These are phyloP conservation scores for Apiospora kogelbergensis DNA, from an alignment of 2,329 filamentous ascomycete species.

Conservation along the genomic window DNA sequence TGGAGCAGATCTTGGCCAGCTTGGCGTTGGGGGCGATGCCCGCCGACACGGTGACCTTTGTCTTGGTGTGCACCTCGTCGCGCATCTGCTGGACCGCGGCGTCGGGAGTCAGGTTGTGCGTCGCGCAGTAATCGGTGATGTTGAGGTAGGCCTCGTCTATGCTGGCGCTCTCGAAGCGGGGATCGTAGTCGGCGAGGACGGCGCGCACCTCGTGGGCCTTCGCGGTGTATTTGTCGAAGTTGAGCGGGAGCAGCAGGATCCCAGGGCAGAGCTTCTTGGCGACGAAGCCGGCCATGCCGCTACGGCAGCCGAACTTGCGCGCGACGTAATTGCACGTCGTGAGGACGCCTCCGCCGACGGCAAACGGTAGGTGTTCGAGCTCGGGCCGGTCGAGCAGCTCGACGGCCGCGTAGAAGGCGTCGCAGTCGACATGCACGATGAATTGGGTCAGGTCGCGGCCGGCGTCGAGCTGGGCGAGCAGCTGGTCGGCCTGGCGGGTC, in stretches of 20 bases:
- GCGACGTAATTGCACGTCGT: slow-evolving; percentile 84
- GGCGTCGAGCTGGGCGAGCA: slow-evolving; percentile 76
- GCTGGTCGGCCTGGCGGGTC: slow-evolving; percentile 74
- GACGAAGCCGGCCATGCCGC: slow-evolving; percentile 95
- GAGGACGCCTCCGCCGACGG: slow-evolving; percentile 71
- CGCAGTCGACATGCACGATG: slow-evolving; percentile 92
- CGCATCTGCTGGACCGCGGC: slow-evolving; percentile 78
- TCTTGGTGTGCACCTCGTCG: slow-evolving; percentile 70
- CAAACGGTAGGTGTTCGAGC: slow-evolving; percentile 83
- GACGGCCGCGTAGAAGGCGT: slow-evolving; percentile 96
- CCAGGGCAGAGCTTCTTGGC: slow-evolving; percentile 91
- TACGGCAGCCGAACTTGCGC: slow-evolving; percentile 84
- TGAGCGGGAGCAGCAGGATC: slow-evolving; percentile 77
- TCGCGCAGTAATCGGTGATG: slow-evolving; percentile 80
- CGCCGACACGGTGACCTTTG: slow-evolving; percentile 86
- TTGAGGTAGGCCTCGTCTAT: slow-evolving; percentile 97
- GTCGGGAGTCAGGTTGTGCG: slow-evolving; percentile 66
- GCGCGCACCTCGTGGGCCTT: slow-evolving; percentile 87
- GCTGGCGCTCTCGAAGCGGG: slow-evolving; percentile 87
- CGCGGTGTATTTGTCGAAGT: slow-evolving; percentile 86
- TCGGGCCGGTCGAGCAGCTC: slow-evolving; percentile 84
- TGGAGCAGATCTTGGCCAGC: slow-evolving; percentile 92
- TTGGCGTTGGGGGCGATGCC: slow-evolving; percentile 93
- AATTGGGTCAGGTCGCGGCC: slow-evolving; percentile 79
- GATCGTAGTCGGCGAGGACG: slow-evolving; percentile 83